Percentiles rank a stretch among this genome's conserved stretches.
phyloP scores from a whole-genome alignment of 192 early-diverging fungal species.

The Chytriomyces hyalinus region DNA sequence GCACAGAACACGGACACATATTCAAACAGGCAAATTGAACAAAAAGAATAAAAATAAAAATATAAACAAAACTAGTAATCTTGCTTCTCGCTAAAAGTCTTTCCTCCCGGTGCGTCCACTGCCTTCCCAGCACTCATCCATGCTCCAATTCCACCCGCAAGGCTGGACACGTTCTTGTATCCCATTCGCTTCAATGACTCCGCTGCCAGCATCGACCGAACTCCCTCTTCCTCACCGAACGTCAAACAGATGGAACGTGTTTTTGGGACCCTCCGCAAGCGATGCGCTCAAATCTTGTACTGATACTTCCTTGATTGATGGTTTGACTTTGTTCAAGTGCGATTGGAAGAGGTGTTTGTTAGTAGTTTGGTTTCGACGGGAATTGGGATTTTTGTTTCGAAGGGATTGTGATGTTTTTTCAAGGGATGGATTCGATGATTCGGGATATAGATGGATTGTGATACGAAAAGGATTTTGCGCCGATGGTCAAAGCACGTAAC shows the following conservation, averaged over 20 bases:
- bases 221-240: constrained; percentile 36
- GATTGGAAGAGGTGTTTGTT: constrained; percentile 9
- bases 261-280: constrained; percentile 34
- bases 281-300: constrained; percentile 22
- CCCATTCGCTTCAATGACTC: constrained; percentile 58
- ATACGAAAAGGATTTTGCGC: too few species aligned
- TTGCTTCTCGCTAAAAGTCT: constrained; percentile 1
- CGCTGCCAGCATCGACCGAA: constrained; percentile 56
- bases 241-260: constrained; percentile 44
- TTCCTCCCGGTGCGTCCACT: background rate
- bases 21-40: too few species aligned
- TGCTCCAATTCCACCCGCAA: constrained; percentile 53
- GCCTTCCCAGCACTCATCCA: constrained; percentile 22
- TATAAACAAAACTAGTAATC: background rate
- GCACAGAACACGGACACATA: too few species aligned
- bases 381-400: too few species aligned
- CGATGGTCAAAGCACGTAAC: too few species aligned
- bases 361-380: too few species aligned
- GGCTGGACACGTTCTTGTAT: constrained; percentile 56
- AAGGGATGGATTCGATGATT: background rate
- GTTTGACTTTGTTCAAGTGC: background rate
- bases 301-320: constrained; percentile 11
- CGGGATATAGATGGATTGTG: background rate
- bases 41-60: too few species aligned
- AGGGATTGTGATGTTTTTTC: too few species aligned